A percentile compares a stretch with the other conserved stretches of the same genome.
Evolutionary conservation across 176 grass and related monocot species (phyloP).

Genomic region (Eleusine indica): DNA sequence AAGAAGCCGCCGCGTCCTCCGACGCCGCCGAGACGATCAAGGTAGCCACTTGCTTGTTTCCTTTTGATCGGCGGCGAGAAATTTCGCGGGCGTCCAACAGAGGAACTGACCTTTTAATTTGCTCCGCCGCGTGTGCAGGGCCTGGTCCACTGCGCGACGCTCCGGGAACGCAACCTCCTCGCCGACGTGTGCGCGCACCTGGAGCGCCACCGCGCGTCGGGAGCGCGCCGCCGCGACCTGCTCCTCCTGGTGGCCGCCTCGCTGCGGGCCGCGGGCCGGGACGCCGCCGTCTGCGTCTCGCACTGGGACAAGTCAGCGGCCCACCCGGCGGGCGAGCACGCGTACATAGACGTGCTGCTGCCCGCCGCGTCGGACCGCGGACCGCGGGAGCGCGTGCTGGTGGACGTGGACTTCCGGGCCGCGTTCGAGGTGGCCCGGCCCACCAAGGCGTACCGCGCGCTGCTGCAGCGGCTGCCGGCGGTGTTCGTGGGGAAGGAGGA

Average conservation of each 20-base stretch:
- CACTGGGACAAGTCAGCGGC: slow-evolving; percentile 64
- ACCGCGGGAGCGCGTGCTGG: slow-evolving; percentile 49
- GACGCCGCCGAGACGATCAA: slow-evolving; percentile 72
- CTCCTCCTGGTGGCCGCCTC: slow-evolving; percentile 49
- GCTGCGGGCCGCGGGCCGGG: slow-evolving; percentile 49
- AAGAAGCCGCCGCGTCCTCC: slow-evolving; percentile 36
- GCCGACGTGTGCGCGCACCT: slow-evolving; percentile 59
- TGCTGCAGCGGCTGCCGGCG: slow-evolving; percentile 62
- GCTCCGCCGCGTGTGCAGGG: slow-evolving; percentile 42
- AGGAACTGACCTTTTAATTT: slow-evolving; percentile 17
- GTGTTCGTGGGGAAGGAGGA: slow-evolving; percentile 85
- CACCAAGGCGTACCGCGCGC: slow-evolving; percentile 58
- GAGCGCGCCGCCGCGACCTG: slow-evolving; percentile 49
- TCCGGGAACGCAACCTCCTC: slow-evolving; percentile 79
- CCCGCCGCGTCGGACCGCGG: slow-evolving; percentile 37
- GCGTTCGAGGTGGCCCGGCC: slow-evolving; percentile 79
- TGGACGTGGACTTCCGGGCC: slow-evolving; percentile 73
- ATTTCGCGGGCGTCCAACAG: neutral
- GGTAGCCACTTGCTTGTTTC: slow-evolving; percentile 38
- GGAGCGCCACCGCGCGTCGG: slow-evolving; percentile 49
- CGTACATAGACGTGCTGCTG: slow-evolving; percentile 70
- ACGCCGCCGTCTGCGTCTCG: slow-evolving; percentile 62
- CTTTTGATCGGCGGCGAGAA: neutral
- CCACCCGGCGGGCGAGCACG: slow-evolving; percentile 65
- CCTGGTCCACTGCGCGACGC: slow-evolving; percentile 64